Base-by-base conservation (phyloP, 768 basidiomycete genomes). In the Boletus tomentosulus region DNA sequence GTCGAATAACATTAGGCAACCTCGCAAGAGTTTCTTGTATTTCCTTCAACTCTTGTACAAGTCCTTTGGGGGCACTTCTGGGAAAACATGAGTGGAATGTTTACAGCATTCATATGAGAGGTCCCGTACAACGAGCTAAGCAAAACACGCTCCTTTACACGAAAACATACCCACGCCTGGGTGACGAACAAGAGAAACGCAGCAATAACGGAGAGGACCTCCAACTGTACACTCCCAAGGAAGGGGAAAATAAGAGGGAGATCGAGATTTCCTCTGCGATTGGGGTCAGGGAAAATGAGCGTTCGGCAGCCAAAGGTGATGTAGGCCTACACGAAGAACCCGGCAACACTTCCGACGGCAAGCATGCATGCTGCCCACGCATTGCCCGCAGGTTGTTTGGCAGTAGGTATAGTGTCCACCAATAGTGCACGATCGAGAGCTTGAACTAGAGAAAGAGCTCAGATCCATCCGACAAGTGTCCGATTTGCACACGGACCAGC, bases 311-410 rank as follows among this genome's bases (percentile, higher is more conserved):
- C 3, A 9, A 49, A 38, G 7, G 19, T 2, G 12, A 43, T n/a
- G 33, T 3, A 7, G 51, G 33, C 89, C 60, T 60, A 94, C 93
- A 91, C 77, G 63, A 89, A 96, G 69, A 94, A 96, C 0, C 93
- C 94, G 2, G 84, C 74, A 0, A 96, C 86, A 51, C 89, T 85
- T 11, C 95, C 95, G 27, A 94, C 63, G 1, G 90, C 91, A 43
- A 89, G 73, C 92, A 97, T 95, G n/a, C 88, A 76, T 1, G 90
- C 92, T 1, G 92, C 95, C 95, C 95, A 98, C 0, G 95, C 95
- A 65, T 95, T 97, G 1, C 89, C 94, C 9, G 80, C 74, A 6
- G 93, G 84, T 67, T 98, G 95, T 25, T 82, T 75, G 1, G 79
- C 66, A 0, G 87, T 73, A 0, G 92, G 86, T 4, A 96, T 69